phyloP scores from a whole-genome alignment of 1,284 basidiomycete genomes.

The Prillingera fragicola region DNA sequence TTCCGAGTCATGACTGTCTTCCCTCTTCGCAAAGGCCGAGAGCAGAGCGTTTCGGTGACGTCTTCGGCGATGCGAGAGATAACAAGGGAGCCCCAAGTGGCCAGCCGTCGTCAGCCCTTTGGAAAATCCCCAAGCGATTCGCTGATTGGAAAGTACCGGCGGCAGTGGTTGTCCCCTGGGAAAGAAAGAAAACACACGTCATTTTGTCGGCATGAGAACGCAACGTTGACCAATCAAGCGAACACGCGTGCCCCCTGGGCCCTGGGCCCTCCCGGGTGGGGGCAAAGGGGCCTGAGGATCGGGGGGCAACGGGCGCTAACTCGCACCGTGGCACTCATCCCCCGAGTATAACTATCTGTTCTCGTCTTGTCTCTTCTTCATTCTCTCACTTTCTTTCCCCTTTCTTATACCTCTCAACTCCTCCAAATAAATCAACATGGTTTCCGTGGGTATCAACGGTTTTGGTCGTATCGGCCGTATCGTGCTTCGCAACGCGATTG shows the following conservation, averaged over 20 bases:
- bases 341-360: not conserved
- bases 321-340: not conserved
- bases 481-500: slow-evolving; percentile 85
- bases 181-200: not conserved
- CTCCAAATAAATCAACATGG: slow-evolving; percentile 44
- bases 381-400: slow-evolving; percentile 10
- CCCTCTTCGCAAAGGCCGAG: too few relatives aligned
- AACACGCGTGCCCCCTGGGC: too few relatives aligned
- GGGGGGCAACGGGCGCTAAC: not conserved
- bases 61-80: too few relatives aligned
- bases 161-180: slow-evolving; percentile 2
- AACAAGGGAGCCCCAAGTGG: too few relatives aligned
- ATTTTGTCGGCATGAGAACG: not conserved
- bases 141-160: slow-evolving; percentile 2
- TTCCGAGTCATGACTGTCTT: too few relatives aligned
- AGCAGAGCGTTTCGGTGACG: too few relatives aligned
- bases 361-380: slow-evolving; percentile 8
- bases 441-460: slow-evolving; percentile 93
- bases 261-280: not conserved
- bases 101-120: too few relatives aligned
- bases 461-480: slow-evolving; percentile 98
- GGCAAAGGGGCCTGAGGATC: not conserved
- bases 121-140: too few relatives aligned
- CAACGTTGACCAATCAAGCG: not conserved
- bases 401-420: slow-evolving; percentile 7